Conservation (phyloP, 129 eudicot genomes). For the Smallanthus sonchifolius region DNA sequence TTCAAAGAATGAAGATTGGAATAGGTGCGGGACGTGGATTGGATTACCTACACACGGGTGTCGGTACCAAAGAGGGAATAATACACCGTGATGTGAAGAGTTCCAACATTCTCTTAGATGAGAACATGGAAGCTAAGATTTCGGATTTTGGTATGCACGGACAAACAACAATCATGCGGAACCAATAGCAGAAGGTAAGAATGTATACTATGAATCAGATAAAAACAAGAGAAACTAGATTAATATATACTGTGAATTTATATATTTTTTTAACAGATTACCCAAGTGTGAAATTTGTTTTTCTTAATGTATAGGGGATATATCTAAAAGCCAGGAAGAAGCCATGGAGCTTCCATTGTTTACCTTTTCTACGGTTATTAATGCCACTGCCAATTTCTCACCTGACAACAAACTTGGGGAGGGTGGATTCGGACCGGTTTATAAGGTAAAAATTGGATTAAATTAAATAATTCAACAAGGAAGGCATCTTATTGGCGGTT, state of each 20-base stretch:
- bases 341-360: background rate
- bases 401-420: background rate
- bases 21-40: background rate
- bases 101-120: background rate
- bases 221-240: too few relatives aligned
- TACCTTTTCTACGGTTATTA: background rate
- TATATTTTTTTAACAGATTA: too few relatives aligned
- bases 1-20: background rate
- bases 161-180: too few relatives aligned
- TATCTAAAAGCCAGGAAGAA: background rate
- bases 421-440: background rate
- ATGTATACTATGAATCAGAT: too few relatives aligned
- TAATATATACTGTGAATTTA: background rate
- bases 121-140: background rate
- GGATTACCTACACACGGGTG: background rate
- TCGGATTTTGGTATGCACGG: background rate
- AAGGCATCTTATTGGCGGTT: too few relatives aligned
- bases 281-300: background rate
- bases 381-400: background rate
- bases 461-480: too few relatives aligned
- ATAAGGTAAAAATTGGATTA: background rate
- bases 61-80: background rate
- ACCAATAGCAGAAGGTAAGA: too few relatives aligned
- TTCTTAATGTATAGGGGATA: background rate
- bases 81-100: background rate